Base-by-base conservation (phyloP, 169 alveolate species). In the Toxoplasma gondii region DNA sequence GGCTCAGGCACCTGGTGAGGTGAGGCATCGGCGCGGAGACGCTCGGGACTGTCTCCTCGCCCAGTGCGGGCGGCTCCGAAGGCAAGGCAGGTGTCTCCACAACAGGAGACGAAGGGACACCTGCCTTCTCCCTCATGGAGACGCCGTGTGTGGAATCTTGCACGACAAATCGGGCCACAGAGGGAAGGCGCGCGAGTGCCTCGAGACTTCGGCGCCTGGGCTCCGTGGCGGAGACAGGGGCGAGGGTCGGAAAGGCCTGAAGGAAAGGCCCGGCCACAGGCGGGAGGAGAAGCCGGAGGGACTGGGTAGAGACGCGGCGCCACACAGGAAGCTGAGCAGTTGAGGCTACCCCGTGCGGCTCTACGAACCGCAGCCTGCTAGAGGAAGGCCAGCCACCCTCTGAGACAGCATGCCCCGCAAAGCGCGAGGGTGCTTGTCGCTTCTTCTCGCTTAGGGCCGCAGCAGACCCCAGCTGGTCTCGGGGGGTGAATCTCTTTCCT, bases 281-380 rank as follows among this genome's bases (percentile, higher is more conserved):
- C 39, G 86, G 86, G 39, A 78, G 86, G 45, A 78, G 86, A 31
- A 7, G 86, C 44, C 86, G 86, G 10, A 78, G 45, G n/a, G 86
- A 9, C 22, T 78, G 29, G n/a, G 86, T 7, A n/a, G 45, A 78
- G 39, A 38, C 43, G 10, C 44, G 86, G 27, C 39, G 86, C 44
- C 49, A n/a, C 86, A 31, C 74, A 64, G 74, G 34, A 16, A 64
- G n/a, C 22, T 16, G 22, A 16, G 74, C 74, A 31, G 74, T 31
- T n/a, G n/a, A n/a, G 58, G 12, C 74, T 16, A 10, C 74, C 22
- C 74, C 34, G 22, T 27, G 4, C n/a, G 74, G 9, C 74, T 19
- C 29, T 16, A 19, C 74, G 74, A 64, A 27, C 7, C 34, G 7
- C 74, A 31, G 74, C 7, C 74, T 16, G 74, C 74, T 16, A 16